phyloP scores from a whole-genome alignment of 768 basidiomycete genomes.

The Xerocomellus chrysenteron region DNA sequence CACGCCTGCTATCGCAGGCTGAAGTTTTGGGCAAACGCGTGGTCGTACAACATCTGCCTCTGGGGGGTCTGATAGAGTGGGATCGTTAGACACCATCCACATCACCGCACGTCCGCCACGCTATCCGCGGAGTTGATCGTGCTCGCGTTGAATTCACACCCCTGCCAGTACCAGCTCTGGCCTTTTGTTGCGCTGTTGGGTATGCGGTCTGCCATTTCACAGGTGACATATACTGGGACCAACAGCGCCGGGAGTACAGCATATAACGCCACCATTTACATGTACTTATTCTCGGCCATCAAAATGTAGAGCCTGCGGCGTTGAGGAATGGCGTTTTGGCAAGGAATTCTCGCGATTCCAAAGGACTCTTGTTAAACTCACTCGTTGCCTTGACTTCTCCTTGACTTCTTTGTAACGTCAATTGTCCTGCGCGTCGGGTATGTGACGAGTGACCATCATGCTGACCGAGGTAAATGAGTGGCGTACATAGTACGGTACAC shows the following conservation, averaged over 20 bases:
- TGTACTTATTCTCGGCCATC: not conserved
- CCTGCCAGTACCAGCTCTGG: slow-evolving; percentile 7
- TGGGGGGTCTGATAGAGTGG: slow-evolving; percentile 83
- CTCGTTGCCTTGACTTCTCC: slow-evolving; percentile 1
- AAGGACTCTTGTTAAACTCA: not conserved
- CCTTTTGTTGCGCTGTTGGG: slow-evolving; percentile 1
- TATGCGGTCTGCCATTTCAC: slow-evolving; percentile 4
- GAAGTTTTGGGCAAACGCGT: slow-evolving; percentile 93
- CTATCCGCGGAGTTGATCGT: slow-evolving; percentile 21
- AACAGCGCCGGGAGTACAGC: not conserved
- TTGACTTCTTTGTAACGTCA: slow-evolving; percentile 16
- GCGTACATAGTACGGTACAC: not conserved
- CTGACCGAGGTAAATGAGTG: slow-evolving; percentile 7
- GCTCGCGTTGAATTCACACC: slow-evolving; percentile 14
- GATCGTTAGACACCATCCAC: slow-evolving; percentile 22
- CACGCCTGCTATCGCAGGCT: slow-evolving; percentile 43
- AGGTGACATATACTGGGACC: not conserved
- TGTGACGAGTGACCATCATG: not conserved
- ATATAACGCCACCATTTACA: not conserved
- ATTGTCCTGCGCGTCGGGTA: slow-evolving; percentile 2
- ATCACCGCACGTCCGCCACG: slow-evolving; percentile 1
- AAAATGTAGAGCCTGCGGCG: not conserved
- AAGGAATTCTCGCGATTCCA: not conserved
- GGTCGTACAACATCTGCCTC: slow-evolving; percentile 92
- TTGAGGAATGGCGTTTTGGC: not conserved